These are phyloP conservation scores for Kluyveromyces sp. DNA, from an alignment of 1,139 yeast species.

Conservation along the genomic window DNA sequence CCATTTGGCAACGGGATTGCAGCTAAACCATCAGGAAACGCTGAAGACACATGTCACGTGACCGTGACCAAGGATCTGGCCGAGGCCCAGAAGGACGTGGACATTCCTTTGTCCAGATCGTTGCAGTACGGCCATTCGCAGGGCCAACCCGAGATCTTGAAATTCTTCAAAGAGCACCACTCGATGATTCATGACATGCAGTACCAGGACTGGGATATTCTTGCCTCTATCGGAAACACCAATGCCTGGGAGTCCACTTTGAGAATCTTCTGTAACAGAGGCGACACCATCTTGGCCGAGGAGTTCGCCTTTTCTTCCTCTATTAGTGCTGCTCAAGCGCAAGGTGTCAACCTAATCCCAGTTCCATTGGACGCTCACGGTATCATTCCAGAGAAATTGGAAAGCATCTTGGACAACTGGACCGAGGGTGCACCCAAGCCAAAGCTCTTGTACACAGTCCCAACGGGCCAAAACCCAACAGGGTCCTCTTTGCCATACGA, in stretches of 20 bases:
- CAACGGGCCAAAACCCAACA: constrained; percentile 95
- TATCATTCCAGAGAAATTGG: constrained; percentile 67
- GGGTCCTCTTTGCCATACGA: constrained; percentile 71
- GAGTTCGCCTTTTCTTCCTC: constrained; percentile 80
- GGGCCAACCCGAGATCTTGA: constrained; percentile 66
- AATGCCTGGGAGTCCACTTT: constrained; percentile 81
- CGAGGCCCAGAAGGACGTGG: constrained; percentile 24
- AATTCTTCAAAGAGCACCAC: constrained; percentile 75
- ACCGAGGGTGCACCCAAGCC: constrained; percentile 47
- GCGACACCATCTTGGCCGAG: constrained; percentile 77
- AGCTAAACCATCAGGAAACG: constrained; percentile 47
- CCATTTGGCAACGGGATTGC: constrained; percentile 74
- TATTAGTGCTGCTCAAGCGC: constrained; percentile 72
- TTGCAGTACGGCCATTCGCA: constrained; percentile 84
- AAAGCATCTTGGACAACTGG: constrained; percentile 62
- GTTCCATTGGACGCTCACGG: constrained; percentile 76
- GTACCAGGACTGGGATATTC: constrained; percentile 62
- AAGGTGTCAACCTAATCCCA: constrained; percentile 63
- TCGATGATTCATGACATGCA: constrained; percentile 51
- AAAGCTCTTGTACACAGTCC: constrained; percentile 74
- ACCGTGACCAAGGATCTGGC: constrained; percentile 35
- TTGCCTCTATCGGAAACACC: constrained; percentile 73
- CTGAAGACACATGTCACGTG: constrained; percentile 38
- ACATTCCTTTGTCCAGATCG: constrained; percentile 73
- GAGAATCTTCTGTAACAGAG: constrained; percentile 71